A percentile compares a stretch with the other conserved stretches of the same genome.
Evolutionary conservation across 1,139 yeast species (phyloP).

Genomic region (Lodderomyces margitis): DNA sequence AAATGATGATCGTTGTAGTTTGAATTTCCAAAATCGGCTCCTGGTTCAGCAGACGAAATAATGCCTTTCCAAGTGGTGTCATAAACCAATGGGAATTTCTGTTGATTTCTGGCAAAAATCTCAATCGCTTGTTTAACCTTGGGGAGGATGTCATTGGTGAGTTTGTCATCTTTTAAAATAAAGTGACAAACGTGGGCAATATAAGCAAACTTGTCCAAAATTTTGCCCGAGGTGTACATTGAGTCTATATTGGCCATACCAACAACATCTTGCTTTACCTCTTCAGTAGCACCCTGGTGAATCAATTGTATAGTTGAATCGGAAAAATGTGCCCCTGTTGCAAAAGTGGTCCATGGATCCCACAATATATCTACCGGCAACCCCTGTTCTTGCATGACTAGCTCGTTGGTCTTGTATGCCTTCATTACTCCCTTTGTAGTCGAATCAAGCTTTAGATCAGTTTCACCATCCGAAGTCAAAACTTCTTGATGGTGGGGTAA

Average conservation of each 20-base stretch:
- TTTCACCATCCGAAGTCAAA: slow-evolving; percentile 21
- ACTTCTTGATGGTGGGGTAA: slow-evolving; percentile 68
- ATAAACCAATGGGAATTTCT: slow-evolving; percentile 61
- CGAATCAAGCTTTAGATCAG: slow-evolving; percentile 50
- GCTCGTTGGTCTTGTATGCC: slow-evolving; percentile 50
- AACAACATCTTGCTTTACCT: slow-evolving; percentile 53
- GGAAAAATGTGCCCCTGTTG: slow-evolving; percentile 33
- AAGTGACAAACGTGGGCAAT: slow-evolving; percentile 61
- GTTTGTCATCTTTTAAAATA: slow-evolving; percentile 46
- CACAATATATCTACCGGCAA: slow-evolving; percentile 53
- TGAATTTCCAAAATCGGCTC: slow-evolving; percentile 74
- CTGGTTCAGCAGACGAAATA: slow-evolving; percentile 63
- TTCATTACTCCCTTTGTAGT: slow-evolving; percentile 69
- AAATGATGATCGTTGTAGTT: slow-evolving; percentile 81
- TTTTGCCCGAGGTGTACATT: slow-evolving; percentile 77
- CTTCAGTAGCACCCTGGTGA: slow-evolving; percentile 47
- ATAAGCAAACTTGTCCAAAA: slow-evolving; percentile 73
- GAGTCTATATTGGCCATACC: slow-evolving; percentile 62
- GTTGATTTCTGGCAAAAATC: slow-evolving; percentile 56
- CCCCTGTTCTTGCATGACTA: slow-evolving; percentile 44
- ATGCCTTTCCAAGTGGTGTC: slow-evolving; percentile 75
- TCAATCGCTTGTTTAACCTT: slow-evolving; percentile 58
- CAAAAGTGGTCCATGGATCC: slow-evolving; percentile 58
- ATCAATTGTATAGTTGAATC: slow-evolving; percentile 38
- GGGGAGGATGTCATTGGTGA: slow-evolving; percentile 46